phyloP scores from a whole-genome alignment of 2,329 filamentous ascomycete genomes.

The Hawksworthiomyces lignivorus region DNA sequence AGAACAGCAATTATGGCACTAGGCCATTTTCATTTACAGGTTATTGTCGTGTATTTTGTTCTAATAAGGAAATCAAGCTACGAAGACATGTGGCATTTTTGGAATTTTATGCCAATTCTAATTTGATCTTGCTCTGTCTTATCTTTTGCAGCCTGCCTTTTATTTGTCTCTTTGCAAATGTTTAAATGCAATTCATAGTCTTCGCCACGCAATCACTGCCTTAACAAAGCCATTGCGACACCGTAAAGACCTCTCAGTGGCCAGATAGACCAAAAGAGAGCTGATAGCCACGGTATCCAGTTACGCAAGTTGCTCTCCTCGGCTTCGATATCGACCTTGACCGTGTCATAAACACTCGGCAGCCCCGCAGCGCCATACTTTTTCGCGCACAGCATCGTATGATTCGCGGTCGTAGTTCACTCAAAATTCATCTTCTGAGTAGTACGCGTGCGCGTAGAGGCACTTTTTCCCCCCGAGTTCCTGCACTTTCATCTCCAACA shows the following conservation, averaged over 20 bases:
- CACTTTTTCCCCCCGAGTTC: slow-evolving; percentile 60
- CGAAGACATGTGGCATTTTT: too few relatives aligned
- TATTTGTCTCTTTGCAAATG: too few relatives aligned
- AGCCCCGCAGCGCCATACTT: slow-evolving; percentile 52
- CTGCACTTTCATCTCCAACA: slow-evolving; percentile 51
- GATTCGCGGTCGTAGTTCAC: slow-evolving; percentile 49
- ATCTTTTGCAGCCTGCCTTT: too few relatives aligned
- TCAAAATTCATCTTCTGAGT: slow-evolving; percentile 63
- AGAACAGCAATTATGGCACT: too few relatives aligned
- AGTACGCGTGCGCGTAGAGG: slow-evolving; percentile 63
- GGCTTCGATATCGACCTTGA: slow-evolving; percentile 40
- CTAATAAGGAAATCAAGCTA: too few relatives aligned
- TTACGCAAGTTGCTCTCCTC: slow-evolving; percentile 23
- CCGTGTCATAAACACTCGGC: slow-evolving; percentile 61
- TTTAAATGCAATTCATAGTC: too few relatives aligned
- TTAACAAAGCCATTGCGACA: slow-evolving; percentile 34
- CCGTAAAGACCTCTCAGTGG: slow-evolving; percentile 39
- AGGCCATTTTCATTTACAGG: too few relatives aligned
- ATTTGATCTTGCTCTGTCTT: too few relatives aligned
- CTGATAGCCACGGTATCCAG: slow-evolving; percentile 26
- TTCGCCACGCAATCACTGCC: slow-evolving; percentile 39
- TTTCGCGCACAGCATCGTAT: slow-evolving; percentile 50
- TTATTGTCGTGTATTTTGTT: too few relatives aligned
- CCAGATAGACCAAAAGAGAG: slow-evolving; percentile 27
- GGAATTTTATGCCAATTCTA: too few relatives aligned